Evolutionary conservation across 768 basidiomycete genomes (phyloP), one percentile per base, ranked within the genome.

Genomic region (Psilocybe azurescens): DNA sequence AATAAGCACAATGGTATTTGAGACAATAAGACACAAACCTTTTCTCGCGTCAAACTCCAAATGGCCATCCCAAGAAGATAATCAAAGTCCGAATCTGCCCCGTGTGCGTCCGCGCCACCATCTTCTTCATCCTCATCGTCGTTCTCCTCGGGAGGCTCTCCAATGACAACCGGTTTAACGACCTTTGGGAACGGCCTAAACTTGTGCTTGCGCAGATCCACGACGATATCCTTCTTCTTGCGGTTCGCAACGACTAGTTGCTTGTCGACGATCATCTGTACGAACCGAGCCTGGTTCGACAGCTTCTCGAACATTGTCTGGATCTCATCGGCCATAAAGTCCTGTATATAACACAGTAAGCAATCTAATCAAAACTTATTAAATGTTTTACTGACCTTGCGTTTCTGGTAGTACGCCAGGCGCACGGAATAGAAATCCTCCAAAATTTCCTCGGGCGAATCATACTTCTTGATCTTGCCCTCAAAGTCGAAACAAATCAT

Each of bases 401-500:
- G 91, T 69, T 94, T 94, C 78, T 96, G 95, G 73, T 99, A 99
- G 76, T 86, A 95, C 29, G 92, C 88, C 65, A 99, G 77, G 14
- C 97, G 87, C 59, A 88, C 78, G 29, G 93, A 91, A 72, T 93
- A 99, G 73, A 97, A 99, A 41, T 97, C 96, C 65, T 93, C 89
- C 49, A 99, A 75, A 56, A 99, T 93, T 66, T 95, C 91, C 72
- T 99, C 97, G 0, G 97, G 87, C 0, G 89, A 85, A 16, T 85
- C 79, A 74, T 98, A 99, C 77, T 89, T 96, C 79, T 89, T 94
- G 78, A 99, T 97, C 80, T 97, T 97, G 67, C 94, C 90, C 16
- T 96, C 92, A 62, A 93, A 86, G 75, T 99, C 97, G 75, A 99
- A 99, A 77, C 94, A 95, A 16, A 99, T 97, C 97, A 99, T 99